Conservation (phyloP, 1,284 basidiomycete genomes). For the Hemileia vastatrix region DNA sequence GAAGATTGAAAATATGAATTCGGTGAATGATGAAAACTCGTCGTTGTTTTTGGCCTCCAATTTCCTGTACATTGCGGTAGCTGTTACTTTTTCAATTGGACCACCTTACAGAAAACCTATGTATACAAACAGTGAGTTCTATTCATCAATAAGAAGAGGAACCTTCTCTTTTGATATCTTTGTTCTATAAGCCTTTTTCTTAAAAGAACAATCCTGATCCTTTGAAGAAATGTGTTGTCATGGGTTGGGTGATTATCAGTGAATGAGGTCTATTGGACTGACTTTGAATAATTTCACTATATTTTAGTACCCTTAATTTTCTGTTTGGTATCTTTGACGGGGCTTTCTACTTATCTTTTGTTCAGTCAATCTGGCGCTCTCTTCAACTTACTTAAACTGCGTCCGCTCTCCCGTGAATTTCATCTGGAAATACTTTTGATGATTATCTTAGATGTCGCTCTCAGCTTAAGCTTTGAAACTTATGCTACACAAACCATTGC, state of each 20-base stretch:
- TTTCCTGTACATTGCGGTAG: constrained; percentile 96
- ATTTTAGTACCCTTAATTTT: constrained; percentile 12
- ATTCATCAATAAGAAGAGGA: background rate
- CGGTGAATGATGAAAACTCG: constrained; percentile 90
- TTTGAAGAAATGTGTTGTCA: no score
- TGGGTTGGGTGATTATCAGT: no score
- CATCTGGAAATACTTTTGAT: constrained; percentile 12
- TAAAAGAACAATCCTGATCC: no score
- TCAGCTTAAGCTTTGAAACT: constrained; percentile 16
- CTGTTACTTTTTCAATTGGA: constrained; percentile 93
- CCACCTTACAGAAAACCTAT: constrained; percentile 91
- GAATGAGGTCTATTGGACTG: no score
- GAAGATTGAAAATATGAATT: constrained; percentile 67
- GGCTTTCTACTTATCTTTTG: constrained; percentile 7
- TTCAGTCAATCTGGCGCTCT: constrained; percentile 10
- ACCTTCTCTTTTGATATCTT: background rate
- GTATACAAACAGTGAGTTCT: constrained; percentile 71
- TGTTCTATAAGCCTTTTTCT: background rate
- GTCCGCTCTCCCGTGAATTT: constrained; percentile 2
- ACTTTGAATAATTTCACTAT: no score
- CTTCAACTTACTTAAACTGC: constrained; percentile 9
- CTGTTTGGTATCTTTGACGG: constrained; percentile 9
- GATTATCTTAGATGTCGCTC: constrained; percentile 8
- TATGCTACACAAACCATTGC: constrained; percentile 15
- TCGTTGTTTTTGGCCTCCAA: constrained; percentile 85